These are phyloP conservation scores for Podospora pseudopauciseta DNA, from an alignment of 495 filamentous ascomycete genomes.

Conservation along the genomic window DNA sequence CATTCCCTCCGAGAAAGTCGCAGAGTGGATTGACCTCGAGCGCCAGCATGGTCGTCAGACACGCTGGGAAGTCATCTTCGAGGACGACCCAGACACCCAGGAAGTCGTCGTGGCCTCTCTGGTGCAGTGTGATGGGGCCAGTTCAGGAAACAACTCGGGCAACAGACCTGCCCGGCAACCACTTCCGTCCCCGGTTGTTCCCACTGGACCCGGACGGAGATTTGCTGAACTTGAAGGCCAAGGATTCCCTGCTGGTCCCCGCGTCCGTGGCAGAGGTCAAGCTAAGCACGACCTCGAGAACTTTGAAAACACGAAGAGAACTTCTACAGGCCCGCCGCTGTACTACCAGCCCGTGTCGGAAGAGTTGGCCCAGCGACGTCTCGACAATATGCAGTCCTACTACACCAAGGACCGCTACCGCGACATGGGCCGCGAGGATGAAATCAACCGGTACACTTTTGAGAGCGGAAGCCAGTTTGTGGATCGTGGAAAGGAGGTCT, in stretches of 20 bases:
- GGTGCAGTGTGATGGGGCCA: background rate
- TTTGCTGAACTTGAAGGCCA: constrained; percentile 40
- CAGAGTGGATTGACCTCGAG: constrained; percentile 73
- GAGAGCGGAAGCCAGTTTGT: constrained; percentile 68
- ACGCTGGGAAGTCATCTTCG: constrained; percentile 55
- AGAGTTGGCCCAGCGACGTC: constrained; percentile 57
- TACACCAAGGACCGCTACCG: constrained; percentile 47
- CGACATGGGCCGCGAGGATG: constrained; percentile 58
- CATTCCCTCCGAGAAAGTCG: constrained; percentile 69
- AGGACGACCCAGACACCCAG: constrained; percentile 38
- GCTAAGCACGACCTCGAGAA: constrained; percentile 14
- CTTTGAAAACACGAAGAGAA: constrained; percentile 20
- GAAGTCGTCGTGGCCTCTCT: constrained; percentile 47
- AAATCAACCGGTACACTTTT: constrained; percentile 67
- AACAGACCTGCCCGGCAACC: constrained; percentile 12
- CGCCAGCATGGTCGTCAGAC: constrained; percentile 44
- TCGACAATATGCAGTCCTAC: constrained; percentile 58
- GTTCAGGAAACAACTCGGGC: background rate
- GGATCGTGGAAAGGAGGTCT: constrained; percentile 71
- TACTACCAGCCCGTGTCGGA: constrained; percentile 48
- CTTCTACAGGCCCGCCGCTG: constrained; percentile 36
- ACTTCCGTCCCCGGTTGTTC: constrained; percentile 31
- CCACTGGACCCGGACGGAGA: constrained; percentile 39
- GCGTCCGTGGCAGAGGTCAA: constrained; percentile 22
- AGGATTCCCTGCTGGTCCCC: constrained; percentile 43